Percentiles rank a stretch among this genome's conserved stretches.
Conservation (phyloP, 2,329 filamentous ascomycete species). For the Calonectria pauciramosa region DNA sequence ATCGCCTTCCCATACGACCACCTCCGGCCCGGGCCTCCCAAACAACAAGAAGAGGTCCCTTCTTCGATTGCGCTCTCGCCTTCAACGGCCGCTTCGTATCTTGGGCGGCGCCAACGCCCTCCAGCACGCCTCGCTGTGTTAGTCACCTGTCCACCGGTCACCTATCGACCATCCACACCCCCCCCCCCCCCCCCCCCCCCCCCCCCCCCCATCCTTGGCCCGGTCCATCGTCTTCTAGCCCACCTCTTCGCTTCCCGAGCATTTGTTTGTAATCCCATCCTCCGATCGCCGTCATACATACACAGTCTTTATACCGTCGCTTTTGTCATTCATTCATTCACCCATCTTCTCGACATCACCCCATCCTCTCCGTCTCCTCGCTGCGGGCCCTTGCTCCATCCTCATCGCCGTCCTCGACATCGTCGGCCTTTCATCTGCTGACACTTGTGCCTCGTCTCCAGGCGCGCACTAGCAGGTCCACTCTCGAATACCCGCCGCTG, state of each 20-base stretch:
- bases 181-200: too few species aligned
- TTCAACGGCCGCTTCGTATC: slow-evolving; percentile 41
- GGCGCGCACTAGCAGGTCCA: slow-evolving; percentile 39
- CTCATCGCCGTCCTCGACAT: neutral
- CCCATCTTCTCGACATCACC: slow-evolving; percentile 12
- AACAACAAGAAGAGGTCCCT: slow-evolving; percentile 12
- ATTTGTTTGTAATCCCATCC: slow-evolving; percentile 21
- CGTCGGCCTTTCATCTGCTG: slow-evolving; percentile 34
- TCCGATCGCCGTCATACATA: slow-evolving; percentile 22
- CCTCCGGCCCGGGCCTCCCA: slow-evolving; percentile 39
- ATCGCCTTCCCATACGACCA: slow-evolving; percentile 29
- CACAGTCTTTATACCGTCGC: slow-evolving; percentile 1
- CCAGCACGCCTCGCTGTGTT: slow-evolving; percentile 41
- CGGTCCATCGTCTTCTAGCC: slow-evolving; percentile 26
- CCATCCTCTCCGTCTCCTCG: slow-evolving; percentile 7
- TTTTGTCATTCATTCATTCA: slow-evolving; percentile 24
- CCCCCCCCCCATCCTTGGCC: too few species aligned
- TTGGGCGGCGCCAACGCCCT: slow-evolving; percentile 34
- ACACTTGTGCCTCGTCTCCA: slow-evolving; percentile 42
- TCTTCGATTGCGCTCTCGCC: slow-evolving; percentile 44
- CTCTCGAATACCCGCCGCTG: slow-evolving; percentile 51
- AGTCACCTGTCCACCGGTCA: slow-evolving; percentile 49
- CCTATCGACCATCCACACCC: slow-evolving; percentile 35
- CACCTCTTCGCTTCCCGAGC: slow-evolving; percentile 26
- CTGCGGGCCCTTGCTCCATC: slow-evolving; percentile 16